Base-by-base conservation (phyloP, 768 basidiomycete genomes). In the Boletus coccyginus region DNA sequence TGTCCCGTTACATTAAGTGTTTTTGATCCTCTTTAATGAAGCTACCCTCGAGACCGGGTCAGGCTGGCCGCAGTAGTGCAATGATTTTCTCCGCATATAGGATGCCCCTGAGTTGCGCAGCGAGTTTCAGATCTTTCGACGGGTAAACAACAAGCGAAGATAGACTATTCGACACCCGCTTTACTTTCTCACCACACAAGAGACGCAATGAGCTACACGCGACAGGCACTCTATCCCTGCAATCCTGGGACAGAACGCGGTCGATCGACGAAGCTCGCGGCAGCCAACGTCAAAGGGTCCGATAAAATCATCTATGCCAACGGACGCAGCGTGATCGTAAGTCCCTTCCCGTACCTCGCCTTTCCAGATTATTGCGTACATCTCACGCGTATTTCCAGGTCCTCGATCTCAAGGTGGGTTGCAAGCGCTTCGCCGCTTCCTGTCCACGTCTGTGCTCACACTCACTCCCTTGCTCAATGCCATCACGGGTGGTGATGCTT, bases 301-400 rank as follows among this genome's bases (percentile, higher is more conserved):
- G 89, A 81, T 71, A 95, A 90, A 78, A 75, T 97, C 58, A 81
- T 91, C 16, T 97, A 98, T 62, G 80, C 88, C 3, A 93, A 90
- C 66, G 92, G 92, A 39, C 85, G 87, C 73, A 83, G 84, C 11
- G 85, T 97, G 48, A 84, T 96, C 64, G 94, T 96, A 67, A 65
- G 94, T 79, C 12, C n/a, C 24, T 3, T 55, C 41, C 17, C 50
- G 5, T 35, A 44, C 31, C 33, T 53, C 29, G 17, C 40, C 6
- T 51, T 44, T 33, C 44, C 16, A n/a, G 12, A 24, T 13, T 0
- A 40, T 39, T 16, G 3, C 21, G 19, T 31, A 9, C 17, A 47
- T 52, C 57, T 59, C 13, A 58, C 40, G 29, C n/a, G 40, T 21
- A 2, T 56, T 24, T 45, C 17, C 58, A 94, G 93, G 84, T 93